Evolutionary conservation across 2,329 filamentous ascomycete genomes (phyloP), one percentile per base, ranked within the genome.

Genomic region (Arthrinium puccinioides): DNA sequence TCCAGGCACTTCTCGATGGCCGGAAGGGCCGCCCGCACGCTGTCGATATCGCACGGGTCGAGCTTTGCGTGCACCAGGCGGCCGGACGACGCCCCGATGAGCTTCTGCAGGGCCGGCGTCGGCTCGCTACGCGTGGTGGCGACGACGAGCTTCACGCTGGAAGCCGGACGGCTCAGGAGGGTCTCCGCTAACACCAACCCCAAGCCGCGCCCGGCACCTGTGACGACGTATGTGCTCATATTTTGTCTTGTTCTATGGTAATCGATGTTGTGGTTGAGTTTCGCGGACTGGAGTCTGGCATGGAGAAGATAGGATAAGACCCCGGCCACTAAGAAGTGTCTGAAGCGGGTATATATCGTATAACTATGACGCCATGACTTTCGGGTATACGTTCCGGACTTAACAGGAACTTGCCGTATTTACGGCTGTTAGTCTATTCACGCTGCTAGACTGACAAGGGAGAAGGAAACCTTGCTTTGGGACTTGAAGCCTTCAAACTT

Each of bases 221-320:
- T 64, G 21, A 63, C 45, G 8, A 64, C 45, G 38, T 59, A 63
- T 9, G 53, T 55, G 6, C 58, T 45, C 60, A 64, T 64, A n/a
- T 8, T 10, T n/a, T 13, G 7, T 32, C n/a, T 5, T 23, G 31
- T 5, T 21, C 14, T 32, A 32, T 16, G n/a, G n/a, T n/a, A n/a
- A n/a, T n/a, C n/a, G n/a, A n/a, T n/a, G n/a, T n/a, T n/a, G n/a
- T n/a, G n/a, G n/a, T n/a, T n/a, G n/a, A n/a, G n/a, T n/a, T n/a
- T n/a, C n/a, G n/a, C n/a, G n/a, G n/a, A n/a, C n/a, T n/a, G n/a
- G n/a, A n/a, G n/a, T n/a, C n/a, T n/a, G n/a, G n/a, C n/a, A n/a
- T n/a, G n/a, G n/a, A n/a, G n/a, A n/a, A n/a, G n/a, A n/a, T n/a
- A n/a, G n/a, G n/a, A n/a, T n/a, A n/a, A n/a, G n/a, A n/a, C n/a